A percentile compares a stretch with the other conserved stretches of the same genome.
These are phyloP conservation scores for Talaromyces trachyspermus DNA, from an alignment of 495 filamentous ascomycete species.

Conservation along the genomic window DNA sequence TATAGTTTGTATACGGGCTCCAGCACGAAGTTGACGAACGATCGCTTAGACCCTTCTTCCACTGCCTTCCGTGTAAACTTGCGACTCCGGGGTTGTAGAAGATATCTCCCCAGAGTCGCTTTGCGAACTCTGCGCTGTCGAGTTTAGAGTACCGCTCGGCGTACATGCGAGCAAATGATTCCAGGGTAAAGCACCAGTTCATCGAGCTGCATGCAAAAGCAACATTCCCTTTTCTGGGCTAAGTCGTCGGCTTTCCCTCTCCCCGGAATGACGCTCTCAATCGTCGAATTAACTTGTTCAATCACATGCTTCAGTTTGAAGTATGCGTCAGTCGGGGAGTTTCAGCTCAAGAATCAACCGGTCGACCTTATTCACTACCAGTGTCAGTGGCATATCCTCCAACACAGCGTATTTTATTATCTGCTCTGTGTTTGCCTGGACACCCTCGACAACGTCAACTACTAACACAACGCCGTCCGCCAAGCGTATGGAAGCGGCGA, in stretches of 20 bases:
- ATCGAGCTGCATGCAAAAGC: conserved; percentile 87
- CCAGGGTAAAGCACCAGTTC: conserved; percentile 93
- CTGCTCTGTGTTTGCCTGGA: conserved; percentile 92
- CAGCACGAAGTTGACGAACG: conserved; percentile 90
- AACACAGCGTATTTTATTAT: conserved; percentile 93
- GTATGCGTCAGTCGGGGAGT: conserved; percentile 90
- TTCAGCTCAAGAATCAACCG: conserved; percentile 90
- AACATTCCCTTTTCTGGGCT: conserved; percentile 98
- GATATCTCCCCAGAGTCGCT: conserved; percentile 89
- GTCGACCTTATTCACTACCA: conserved; percentile 97
- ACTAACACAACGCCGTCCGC: conserved; percentile 90
- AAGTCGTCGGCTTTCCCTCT: conserved; percentile 72
- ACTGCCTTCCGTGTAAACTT: conserved; percentile 83
- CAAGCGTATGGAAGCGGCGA: conserved; percentile 77
- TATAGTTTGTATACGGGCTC: conserved; percentile 98
- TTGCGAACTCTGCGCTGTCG: conserved; percentile 69
- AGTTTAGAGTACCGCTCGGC: conserved; percentile 77
- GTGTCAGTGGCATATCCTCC: conserved; percentile 78
- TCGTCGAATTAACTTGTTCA: conserved; percentile 93
- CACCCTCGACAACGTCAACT: conserved; percentile 96
- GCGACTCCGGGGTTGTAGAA: conserved; percentile 89
- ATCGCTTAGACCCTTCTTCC: conserved; percentile 72
- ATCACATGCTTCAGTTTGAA: conserved; percentile 98
- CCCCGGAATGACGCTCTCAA: conserved; percentile 80
- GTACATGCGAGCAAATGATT: conserved; percentile 94